Conservation (phyloP, 1,284 basidiomycete genomes). For the Mycena sp. region DNA sequence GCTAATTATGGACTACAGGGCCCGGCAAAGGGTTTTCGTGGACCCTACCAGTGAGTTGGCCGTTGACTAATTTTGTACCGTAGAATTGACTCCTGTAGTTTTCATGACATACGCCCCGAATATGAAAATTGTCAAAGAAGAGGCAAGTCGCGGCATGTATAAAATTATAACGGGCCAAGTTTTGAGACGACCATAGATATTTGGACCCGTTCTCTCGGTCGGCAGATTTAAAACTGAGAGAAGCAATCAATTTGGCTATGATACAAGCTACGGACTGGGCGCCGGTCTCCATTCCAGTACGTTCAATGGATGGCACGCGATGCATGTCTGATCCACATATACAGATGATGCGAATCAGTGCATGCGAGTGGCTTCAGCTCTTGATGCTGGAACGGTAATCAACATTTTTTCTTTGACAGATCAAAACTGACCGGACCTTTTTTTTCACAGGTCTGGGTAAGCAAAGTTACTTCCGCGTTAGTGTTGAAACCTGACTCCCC, state of each 20-base stretch:
- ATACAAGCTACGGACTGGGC: constrained; percentile 79
- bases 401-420: constrained; percentile 14
- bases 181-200: constrained; percentile 63
- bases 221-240: constrained; percentile 82
- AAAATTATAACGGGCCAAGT: background rate
- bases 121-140: constrained; percentile 86
- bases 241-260: constrained; percentile 67
- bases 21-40: constrained; percentile 76
- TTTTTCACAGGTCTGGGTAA: constrained; percentile 26
- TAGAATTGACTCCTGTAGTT: constrained; percentile 52
- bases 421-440: constrained; percentile 8
- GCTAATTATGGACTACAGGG: constrained; percentile 10
- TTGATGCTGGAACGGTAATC: constrained; percentile 87
- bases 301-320: constrained; percentile 34
- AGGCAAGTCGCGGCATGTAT: constrained; percentile 50
- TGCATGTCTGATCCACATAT: constrained; percentile 6
- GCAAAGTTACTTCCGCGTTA: background rate
- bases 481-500: constrained; percentile 39
- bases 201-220: constrained; percentile 85
- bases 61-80: background rate
- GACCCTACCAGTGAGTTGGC: constrained; percentile 75
- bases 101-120: constrained; percentile 77
- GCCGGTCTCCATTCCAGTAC: constrained; percentile 90
- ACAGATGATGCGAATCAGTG: constrained; percentile 87
- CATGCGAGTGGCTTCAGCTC: constrained; percentile 82